Evolutionary conservation across 345 rosid genomes (phyloP), one percentile per base, ranked within the genome.

Genomic region (Acer campestre): DNA sequence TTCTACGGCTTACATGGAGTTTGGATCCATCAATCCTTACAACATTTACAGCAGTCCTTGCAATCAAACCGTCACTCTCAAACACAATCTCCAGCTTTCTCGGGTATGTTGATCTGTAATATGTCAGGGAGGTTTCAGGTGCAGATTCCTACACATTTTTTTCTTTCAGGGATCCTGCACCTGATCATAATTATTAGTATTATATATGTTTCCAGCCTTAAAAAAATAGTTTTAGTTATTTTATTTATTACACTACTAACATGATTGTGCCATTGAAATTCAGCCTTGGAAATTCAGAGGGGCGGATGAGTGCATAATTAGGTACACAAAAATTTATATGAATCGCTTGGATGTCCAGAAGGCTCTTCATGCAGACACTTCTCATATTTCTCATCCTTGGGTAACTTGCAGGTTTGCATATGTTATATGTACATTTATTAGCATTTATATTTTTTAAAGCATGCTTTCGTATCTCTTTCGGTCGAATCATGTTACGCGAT

Each of bases 211-310:
- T 3, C 35, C 5, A 6, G 38, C 6, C 0, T 35, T 31, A 31
- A 35, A 35, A 35, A 4, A 35, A 35, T 35, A 0, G 38, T 4
- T 35, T 35, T 4, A 35, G 6, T 35, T 35, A 35, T 35, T 35
- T 35, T 35, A 35, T 35, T 35, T 35, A 35, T 3, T 35, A 35
- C 38, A 35, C 38, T 35, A 35, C 38, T 35, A 35, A 35, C 38
- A 35, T 35, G 38, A 35, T 35, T 35, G 38, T 4, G 1, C 38
- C 38, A 35, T 5, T 11, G 53, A 59, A 63, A 35, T 14, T 62
- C 84, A 93, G 91, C 91, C 93, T 63, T 88, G 93, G 95, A 85
- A 66, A 76, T 91, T 67, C 84, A 78, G 95, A 86, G 98, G 98
- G 62, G 85, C 82, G 46, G 97, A 95, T 29, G 89, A 92, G 70